Base-by-base conservation (phyloP, 2,329 filamentous ascomycete genomes). In the Colletotrichum spaethianum region DNA sequence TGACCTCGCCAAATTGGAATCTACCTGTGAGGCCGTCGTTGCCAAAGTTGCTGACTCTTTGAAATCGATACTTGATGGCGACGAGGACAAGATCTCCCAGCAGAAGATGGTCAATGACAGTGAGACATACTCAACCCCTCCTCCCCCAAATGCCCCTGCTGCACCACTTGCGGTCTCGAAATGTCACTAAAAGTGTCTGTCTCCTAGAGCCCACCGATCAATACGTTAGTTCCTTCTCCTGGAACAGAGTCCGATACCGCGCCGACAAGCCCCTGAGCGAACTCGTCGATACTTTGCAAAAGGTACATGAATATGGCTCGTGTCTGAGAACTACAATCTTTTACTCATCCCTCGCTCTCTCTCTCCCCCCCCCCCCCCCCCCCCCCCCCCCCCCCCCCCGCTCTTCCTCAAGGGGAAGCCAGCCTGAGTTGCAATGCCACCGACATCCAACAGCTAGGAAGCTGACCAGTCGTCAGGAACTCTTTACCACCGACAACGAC, bases 191-290 rank as follows among this genome's bases (percentile, higher is more conserved):
- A 76, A 48, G 74, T 74, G 11, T 64, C 62, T 38, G 26, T 52
- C 14, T 73, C 69, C 44, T 81, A 98, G 96, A 97, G 83, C 95
- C 96, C n/a, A 95, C 96, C 73, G 96, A 98, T 78, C 93, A 96
- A 81, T 99, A 98, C 81, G 86, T 99, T 56, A 91, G 92, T 79
- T 92, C 89, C 67, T 99, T 98, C 83, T 89, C 91, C 75, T 99
- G 96, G 96, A 98, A 98, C 86, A 98, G 96, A 83, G 94, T 97
- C 83, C 96, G 98, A 81, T 99, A 98, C 83, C 92, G 96, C 78
- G 93, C 94, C 74, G 96, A 99, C 83, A 97, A 96, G 82, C 90
- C 96, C 62, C 89, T 99, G 73, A 89, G 91, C 67, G 96, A 98
- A 80, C 87, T 98, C 72, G 93, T 98, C 77, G 93, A 95, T 81